Conservation (phyloP, 371 early-diverging fungal genomes). For the Quaeritorhiza haematococci region DNA sequence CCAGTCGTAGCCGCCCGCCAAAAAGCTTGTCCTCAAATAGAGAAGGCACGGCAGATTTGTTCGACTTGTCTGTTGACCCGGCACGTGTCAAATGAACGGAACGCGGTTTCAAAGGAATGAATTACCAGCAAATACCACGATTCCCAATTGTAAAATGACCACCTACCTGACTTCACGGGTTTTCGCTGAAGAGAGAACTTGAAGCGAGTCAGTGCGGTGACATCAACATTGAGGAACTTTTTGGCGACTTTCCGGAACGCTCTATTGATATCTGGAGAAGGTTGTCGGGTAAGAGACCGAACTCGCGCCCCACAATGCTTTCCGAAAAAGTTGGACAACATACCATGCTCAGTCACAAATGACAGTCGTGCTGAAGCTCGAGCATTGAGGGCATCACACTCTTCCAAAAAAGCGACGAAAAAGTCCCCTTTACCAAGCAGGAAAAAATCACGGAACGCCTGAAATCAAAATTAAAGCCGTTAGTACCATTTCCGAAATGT, state of each 20-base stretch:
- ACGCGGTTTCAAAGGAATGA: neutral
- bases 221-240: conserved; percentile 22
- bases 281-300: conserved; percentile 13
- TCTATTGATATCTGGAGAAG: too few relatives aligned
- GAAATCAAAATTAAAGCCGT: neutral
- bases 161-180: conserved; percentile 10
- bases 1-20: conserved; percentile 50
- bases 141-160: conserved; percentile 4
- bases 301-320: neutral
- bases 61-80: neutral
- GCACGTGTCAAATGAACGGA: neutral
- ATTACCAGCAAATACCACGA: neutral
- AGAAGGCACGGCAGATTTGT: neutral
- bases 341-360: conserved; percentile 27
- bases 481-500: too few relatives aligned
- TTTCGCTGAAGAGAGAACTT: neutral
- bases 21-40: conserved; percentile 41
- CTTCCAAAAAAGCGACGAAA: conserved; percentile 55
- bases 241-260: too few relatives aligned
- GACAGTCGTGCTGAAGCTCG: conserved; percentile 32
- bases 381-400: conserved; percentile 41
- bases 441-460: conserved; percentile 61
- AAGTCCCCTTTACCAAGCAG: conserved; percentile 67
- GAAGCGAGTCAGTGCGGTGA: neutral
- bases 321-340: too few relatives aligned